Evolutionary conservation across 2,329 filamentous ascomycete genomes (phyloP).

Genomic region (Cladosporium sphaerospermum): DNA sequence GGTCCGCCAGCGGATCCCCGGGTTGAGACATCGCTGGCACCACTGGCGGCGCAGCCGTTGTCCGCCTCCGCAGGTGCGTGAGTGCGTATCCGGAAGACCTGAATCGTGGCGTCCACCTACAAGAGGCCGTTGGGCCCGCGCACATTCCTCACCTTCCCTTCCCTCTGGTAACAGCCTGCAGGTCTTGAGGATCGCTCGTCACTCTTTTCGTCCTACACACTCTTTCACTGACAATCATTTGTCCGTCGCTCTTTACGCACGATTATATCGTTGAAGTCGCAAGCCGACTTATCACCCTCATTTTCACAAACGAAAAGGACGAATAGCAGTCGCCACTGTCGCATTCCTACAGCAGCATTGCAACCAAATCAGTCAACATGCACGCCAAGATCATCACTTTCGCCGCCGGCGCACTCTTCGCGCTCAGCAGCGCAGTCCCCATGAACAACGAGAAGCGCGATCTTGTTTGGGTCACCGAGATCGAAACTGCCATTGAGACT

Average conservation of each 20-base stretch:
- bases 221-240: constrained; percentile 4
- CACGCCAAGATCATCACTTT: constrained; percentile 25
- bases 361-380: constrained; percentile 19
- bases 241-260: constrained; percentile 6
- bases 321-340: constrained; percentile 6
- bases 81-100: constrained; percentile 95
- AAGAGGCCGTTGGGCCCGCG: constrained; percentile 9
- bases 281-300: constrained; percentile 7
- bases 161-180: constrained; percentile 10
- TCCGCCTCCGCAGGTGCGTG: constrained; percentile 40
- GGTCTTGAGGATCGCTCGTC: constrained; percentile 12
- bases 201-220: constrained; percentile 12
- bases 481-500: constrained; percentile 43
- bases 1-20: constrained; percentile 5
- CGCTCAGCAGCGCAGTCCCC: constrained; percentile 26
- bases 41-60: constrained; percentile 4
- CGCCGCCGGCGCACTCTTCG: constrained; percentile 26
- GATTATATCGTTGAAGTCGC: constrained; percentile 9
- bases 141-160: constrained; percentile 7
- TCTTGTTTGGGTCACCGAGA: constrained; percentile 46
- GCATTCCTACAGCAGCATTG: neutral
- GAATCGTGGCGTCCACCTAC: constrained; percentile 69
- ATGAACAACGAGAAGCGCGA: constrained; percentile 34
- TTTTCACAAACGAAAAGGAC: constrained; percentile 3
- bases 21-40: constrained; percentile 10